Base-by-base conservation (phyloP, 305 asterid species). In the Fraxinus sp. region DNA sequence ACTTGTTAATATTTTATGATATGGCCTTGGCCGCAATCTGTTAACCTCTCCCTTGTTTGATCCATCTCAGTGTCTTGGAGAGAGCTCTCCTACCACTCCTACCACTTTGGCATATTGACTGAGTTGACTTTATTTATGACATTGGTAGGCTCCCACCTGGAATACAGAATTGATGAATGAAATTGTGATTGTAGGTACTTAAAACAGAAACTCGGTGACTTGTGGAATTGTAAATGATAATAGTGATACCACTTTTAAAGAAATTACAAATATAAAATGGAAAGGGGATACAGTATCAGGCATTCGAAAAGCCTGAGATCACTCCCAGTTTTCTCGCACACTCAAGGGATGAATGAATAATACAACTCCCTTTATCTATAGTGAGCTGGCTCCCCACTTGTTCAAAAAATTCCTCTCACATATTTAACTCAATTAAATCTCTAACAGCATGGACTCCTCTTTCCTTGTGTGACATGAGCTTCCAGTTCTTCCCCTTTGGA, bases 31-130 rank as follows among this genome's bases (percentile, higher is more conserved):
- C 22, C 22, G 24, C 66, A 55, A 55, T 39, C 49, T 39, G 9
- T 73, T 73, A 44, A 73, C 22, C 24, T 55, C 1, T 16, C n/a
- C 78, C 46, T 14, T 74, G 22, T 74, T 74, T 74, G 32, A 33
- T n/a, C 14, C 55, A 74, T 74, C 7, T 74, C n/a, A 39, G 66
- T 55, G 22, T 55, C 66, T 55, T 55, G 7, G 24, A 55, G 66
- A 20, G 87, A n/a, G n/a, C n/a, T n/a, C n/a, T n/a, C n/a, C n/a
- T n/a, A 78, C 24, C 66, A n/a, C 66, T 16, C 22, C 22, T 55
- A 5, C 66, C 20, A 4, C 68, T 57, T 4, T 16, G 9, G 8
- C 52, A 10, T 44, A 44, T 18, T 57, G 68, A 57, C 66, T 57
- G 66, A 57, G 64, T 57, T 57, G 66, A 57, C 24, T 57, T 57